These are phyloP conservation scores for Aspergillus neoniger DNA, from an alignment of 2,329 filamentous ascomycete genomes.

Conservation along the genomic window DNA sequence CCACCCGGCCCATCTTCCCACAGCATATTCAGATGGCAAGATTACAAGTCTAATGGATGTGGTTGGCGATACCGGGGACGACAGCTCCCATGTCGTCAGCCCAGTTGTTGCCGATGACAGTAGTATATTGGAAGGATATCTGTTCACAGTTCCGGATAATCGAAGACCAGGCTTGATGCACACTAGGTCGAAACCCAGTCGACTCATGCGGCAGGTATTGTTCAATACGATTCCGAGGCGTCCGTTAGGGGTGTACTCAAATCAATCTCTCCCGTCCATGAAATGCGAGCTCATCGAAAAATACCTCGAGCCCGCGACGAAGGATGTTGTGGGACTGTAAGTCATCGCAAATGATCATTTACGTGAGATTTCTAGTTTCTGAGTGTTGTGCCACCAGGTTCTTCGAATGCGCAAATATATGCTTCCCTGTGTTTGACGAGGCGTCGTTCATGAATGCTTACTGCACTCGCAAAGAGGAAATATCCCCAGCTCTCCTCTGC, in stretches of 20 bases:
- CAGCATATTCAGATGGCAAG: not conserved
- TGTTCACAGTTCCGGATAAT: conserved; percentile 37
- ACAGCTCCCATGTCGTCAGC: conserved; percentile 55
- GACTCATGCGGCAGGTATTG: conserved; percentile 39
- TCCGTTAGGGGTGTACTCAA: conserved; percentile 38
- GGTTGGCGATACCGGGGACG: conserved; percentile 26
- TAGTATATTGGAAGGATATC: conserved; percentile 56
- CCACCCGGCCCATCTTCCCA: too few relatives aligned
- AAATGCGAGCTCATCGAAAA: conserved; percentile 54
- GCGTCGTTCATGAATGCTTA: conserved; percentile 49
- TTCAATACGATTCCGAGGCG: conserved; percentile 53
- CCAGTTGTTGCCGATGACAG: conserved; percentile 56
- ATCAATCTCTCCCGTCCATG: conserved; percentile 33
- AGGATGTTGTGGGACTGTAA: conserved; percentile 49
- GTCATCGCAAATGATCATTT: conserved; percentile 15
- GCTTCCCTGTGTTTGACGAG: conserved; percentile 58
- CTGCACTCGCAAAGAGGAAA: conserved; percentile 43
- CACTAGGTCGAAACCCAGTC: conserved; percentile 25
- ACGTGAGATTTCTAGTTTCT: not conserved
- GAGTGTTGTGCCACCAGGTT: conserved; percentile 39
- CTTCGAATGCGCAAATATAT: conserved; percentile 53
- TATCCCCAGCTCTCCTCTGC: conserved; percentile 56
- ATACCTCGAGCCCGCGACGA: conserved; percentile 41
- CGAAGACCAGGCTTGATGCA: conserved; percentile 25
- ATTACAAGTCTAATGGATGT: conserved; percentile 18